Evolutionary conservation across 768 basidiomycete species (phyloP), one percentile per base, ranked within the genome.

Genomic region (Cystobasidium tubakii): DNA sequence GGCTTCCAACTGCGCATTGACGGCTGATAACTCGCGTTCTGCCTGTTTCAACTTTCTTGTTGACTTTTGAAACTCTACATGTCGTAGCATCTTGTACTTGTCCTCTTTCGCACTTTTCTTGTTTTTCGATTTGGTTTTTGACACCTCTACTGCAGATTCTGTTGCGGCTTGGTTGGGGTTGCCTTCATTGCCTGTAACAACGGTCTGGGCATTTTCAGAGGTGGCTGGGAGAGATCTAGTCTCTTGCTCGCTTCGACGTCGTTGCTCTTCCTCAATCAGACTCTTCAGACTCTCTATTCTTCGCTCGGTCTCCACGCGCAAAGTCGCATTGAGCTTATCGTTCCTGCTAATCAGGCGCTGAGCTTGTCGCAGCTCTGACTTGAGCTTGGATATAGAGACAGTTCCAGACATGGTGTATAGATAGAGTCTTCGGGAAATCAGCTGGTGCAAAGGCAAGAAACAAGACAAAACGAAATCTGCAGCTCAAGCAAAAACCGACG

Each of bases 41-140:
- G 69, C 69, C 53, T 29, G 53, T 34, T 71, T 71, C 46, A 55
- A 9, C 21, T 36, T 53, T n/a, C 69, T 23, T 15, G 33, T 29
- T 2, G 69, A 33, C 29, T 71, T 71, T 27, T 57, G 53, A 55
- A 70, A 50, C 46, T 73, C 72, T 36, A 73, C 53, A 62, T 66
- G 64, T 19, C 60, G 62, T 21, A 73, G 27, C 72, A 73, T 66
- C 39, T 73, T 66, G 63, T 73, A 63, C 46, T 50, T 69, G 66
- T 69, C 46, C 42, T 33, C 55, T 21, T 34, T 33, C 27, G 69
- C n/a, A n/a, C 42, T 43, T 34, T 60, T 60, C 27, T 66, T 44
- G 25, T 73, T 65, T 62, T 66, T 73, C 21, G 34, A 55, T 44
- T 62, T 72, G 27, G 53, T 7, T 34, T 57, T 39, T 25, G 27